Evolutionary conservation across 768 basidiomycete genomes (phyloP), one percentile per base, ranked within the genome.

Genomic region (Boletus subparvulus): DNA sequence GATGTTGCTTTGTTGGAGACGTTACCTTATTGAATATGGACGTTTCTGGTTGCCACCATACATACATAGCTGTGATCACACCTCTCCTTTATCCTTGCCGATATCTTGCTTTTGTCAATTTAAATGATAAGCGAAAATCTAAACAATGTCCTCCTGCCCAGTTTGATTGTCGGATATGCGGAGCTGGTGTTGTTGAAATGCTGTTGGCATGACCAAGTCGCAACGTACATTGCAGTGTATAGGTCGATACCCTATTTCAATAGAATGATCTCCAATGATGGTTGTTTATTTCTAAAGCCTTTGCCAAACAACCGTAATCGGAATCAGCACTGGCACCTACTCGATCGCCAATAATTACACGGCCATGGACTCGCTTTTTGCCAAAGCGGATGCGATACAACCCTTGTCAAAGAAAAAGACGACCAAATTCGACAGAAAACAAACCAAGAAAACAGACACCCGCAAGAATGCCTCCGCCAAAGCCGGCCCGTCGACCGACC

Each of bases 311-410:
- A 50, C 46, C 49, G 10, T 11, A 33, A 36, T 42, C 9, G 30
- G 39, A 28, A 36, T 42, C 16, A 19, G 14, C 6, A 28, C 7
- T n/a, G n/a, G n/a, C 28, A 28, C 4, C 30, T 11, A 21, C 3
- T 35, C n/a, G 16, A 47, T 10, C 35, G 30, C 30, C 3, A 32
- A 14, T 35, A 35, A 13, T 13, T 32, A 3, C 24, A 6, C 39
- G 9, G 9, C 33, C 45, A 55, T 92, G 88, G 88, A 92, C 64
- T 74, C 85, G 12, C 80, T 93, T 14, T 78, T 92, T 58, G 83
- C 88, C 17, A 84, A 84, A 62, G 88, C 86, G 45, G 77, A 88
- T 57, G 80, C 84, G 9, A 72, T 85, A 40, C 71, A 74, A 55
- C 78, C 85, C 37, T 50, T 78, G 12, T 69, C 68, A 11, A 84